phyloP scores from a whole-genome alignment of 306 rosid genomes.

The Castanopsis chinensis region DNA sequence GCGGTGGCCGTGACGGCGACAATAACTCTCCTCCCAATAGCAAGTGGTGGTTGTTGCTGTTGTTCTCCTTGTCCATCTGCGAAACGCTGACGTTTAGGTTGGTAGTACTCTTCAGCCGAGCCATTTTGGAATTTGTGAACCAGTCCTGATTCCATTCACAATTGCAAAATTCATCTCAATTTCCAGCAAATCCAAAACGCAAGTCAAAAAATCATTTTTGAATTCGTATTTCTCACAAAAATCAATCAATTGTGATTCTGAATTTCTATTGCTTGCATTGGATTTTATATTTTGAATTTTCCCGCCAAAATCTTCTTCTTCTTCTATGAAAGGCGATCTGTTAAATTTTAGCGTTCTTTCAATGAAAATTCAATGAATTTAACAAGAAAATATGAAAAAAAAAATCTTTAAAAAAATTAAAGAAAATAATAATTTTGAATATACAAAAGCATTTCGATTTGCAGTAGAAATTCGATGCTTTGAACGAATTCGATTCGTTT shows the following conservation, averaged over 20 bases:
- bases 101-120: slow-evolving; percentile 12
- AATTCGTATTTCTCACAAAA: too few species aligned
- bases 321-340: neutral
- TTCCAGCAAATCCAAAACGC: too few species aligned
- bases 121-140: slow-evolving; percentile 12
- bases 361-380: neutral
- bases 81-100: slow-evolving; percentile 35
- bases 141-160: too few species aligned
- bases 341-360: neutral
- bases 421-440: neutral
- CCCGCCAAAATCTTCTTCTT: neutral
- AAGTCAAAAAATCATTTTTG: too few species aligned
- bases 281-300: neutral
- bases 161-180: too few species aligned
- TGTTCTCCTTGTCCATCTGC: slow-evolving; percentile 29
- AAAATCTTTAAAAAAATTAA: too few species aligned
- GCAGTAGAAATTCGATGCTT: neutral
- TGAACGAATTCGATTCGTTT: neutral
- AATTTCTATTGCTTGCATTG: too few species aligned
- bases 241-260: too few species aligned
- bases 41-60: neutral
- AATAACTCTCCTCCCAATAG: slow-evolving; percentile 2
- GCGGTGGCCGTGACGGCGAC: too few species aligned
- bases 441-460: too few species aligned
- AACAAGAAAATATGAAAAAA: neutral